A percentile compares a stretch with the other conserved stretches of the same genome.
Evolutionary conservation across 768 basidiomycete genomes (phyloP).

Genomic region (Naganishia vaughanmartiniae): DNA sequence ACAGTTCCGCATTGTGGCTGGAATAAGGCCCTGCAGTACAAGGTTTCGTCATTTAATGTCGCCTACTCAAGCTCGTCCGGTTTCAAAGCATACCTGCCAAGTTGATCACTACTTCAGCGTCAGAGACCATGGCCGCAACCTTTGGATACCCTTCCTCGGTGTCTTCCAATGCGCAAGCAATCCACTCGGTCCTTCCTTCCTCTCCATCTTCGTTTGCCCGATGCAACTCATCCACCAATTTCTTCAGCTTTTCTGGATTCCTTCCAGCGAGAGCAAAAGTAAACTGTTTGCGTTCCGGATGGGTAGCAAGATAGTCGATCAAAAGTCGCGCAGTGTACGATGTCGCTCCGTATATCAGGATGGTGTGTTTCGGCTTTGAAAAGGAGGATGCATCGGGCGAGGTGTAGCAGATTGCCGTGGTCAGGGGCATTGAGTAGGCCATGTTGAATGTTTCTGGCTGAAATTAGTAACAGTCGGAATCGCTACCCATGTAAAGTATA

Average conservation of each 20-base stretch:
- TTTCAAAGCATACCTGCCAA: conserved; percentile 44
- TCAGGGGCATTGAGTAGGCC: conserved; percentile 12
- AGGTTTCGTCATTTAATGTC: background rate
- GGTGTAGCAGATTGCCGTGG: conserved; percentile 11
- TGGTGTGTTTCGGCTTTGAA: conserved; percentile 34
- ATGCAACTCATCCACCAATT: conserved; percentile 34
- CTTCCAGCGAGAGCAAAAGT: conserved; percentile 69
- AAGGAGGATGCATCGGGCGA: conserved; percentile 25
- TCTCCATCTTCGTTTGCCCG: conserved; percentile 35
- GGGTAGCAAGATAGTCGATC: conserved; percentile 64
- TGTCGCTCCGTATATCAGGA: conserved; percentile 48
- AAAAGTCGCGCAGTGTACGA: conserved; percentile 65
- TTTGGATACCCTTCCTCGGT: conserved; percentile 36
- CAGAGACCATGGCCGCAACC: conserved; percentile 24
- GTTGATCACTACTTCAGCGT: conserved; percentile 42
- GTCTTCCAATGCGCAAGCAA: conserved; percentile 29
- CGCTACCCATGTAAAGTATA: too few relatives aligned
- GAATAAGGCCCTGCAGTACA: conserved; percentile 40
- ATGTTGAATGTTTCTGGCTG: background rate
- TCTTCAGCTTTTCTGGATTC: conserved; percentile 52
- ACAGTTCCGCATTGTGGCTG: conserved; percentile 45
- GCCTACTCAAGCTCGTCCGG: too few relatives aligned
- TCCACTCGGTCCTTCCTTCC: conserved; percentile 16
- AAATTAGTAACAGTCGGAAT: background rate
- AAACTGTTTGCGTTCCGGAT: conserved; percentile 63